Conservation (phyloP, 1,284 basidiomycete species). For the Austroboletus niveus region DNA sequence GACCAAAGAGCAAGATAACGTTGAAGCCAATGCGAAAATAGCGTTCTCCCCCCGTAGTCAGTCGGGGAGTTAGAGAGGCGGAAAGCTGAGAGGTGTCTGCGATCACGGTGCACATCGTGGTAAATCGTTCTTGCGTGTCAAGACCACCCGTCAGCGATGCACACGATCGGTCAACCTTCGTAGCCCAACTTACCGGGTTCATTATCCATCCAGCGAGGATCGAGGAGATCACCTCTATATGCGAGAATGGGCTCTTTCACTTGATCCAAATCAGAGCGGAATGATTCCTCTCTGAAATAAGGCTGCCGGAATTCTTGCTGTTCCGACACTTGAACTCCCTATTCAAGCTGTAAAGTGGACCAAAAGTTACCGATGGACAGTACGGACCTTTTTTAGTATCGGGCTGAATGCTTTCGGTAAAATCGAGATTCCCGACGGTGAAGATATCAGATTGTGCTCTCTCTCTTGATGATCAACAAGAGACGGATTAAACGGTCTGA, state of each 20-base stretch:
- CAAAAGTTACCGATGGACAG: background rate
- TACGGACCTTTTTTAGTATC: slow-evolving; percentile 33
- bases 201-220: slow-evolving; percentile 20
- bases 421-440: slow-evolving; percentile 14
- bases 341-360: too few species aligned
- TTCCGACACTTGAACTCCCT: slow-evolving; percentile 35
- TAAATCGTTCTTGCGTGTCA: slow-evolving; percentile 9
- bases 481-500: slow-evolving; percentile 23
- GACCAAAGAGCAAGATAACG: slow-evolving; percentile 24
- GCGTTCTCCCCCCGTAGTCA: background rate
- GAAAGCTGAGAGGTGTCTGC: slow-evolving; percentile 12
- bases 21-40: slow-evolving; percentile 20
- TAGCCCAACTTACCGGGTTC: slow-evolving; percentile 11
- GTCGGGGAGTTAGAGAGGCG: background rate
- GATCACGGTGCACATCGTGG: slow-evolving; percentile 14
- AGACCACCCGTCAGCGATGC: background rate
- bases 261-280: background rate
- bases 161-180: too few species aligned
- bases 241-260: slow-evolving; percentile 10
- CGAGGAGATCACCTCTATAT: slow-evolving; percentile 9
- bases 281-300: background rate
- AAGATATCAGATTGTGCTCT: background rate
- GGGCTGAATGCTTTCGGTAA: slow-evolving; percentile 27
- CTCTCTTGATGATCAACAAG: slow-evolving; percentile 37
- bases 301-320: slow-evolving; percentile 29